Base-by-base conservation (phyloP, 2,329 filamentous ascomycete species). In the Fusarium dlaminii region DNA sequence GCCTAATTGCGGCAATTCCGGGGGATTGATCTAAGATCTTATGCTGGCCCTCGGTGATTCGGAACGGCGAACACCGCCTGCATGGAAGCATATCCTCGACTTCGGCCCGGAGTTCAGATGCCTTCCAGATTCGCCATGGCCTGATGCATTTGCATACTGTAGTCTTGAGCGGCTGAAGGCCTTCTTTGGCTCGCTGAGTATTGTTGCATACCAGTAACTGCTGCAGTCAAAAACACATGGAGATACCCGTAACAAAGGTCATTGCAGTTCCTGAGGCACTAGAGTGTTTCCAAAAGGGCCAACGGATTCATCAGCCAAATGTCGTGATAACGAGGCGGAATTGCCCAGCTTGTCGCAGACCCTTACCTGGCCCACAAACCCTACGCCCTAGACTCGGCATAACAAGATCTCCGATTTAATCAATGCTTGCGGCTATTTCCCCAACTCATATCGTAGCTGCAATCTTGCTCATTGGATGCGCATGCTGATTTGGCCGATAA, bases 21-120 rank as follows among this genome's bases (percentile, higher is more conserved):
- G 78, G 78, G 77, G 69, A 70, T 75, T 77, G 77, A 81, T 81
- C 79, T 81, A 66, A 81, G 79, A 81, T 81, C 79, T 79, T 72
- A 74, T 74, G 75, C 76, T 78, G 65, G 66, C 57, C 43, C 66
- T 77, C 77, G 79, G 77, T 80, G 79, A 68, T 78, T 78, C 79
- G 77, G 79, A 74, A 75, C 77, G 77, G 77, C 69, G 72, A 81
- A 77, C 74, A 76, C 77, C 78, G 78, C 70, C 61, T 27, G 62
- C 65, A 63, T 72, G 63, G 46, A 68, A 61, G 39, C 74, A 58
- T 56, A 55, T 29, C 46, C 63, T 74, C 60, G 42, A 63, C 52
- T 75, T 68, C 71, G 67, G 68, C 63, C 65, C 68, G 66, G 70
- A 75, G 55, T 68, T 61, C 64, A 72, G 71, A 58, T 61, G 29